Evolutionary conservation across 352 stramenopile species (phyloP), one percentile per base, ranked within the genome.

Genomic region (Phytophthora hibernalis): DNA sequence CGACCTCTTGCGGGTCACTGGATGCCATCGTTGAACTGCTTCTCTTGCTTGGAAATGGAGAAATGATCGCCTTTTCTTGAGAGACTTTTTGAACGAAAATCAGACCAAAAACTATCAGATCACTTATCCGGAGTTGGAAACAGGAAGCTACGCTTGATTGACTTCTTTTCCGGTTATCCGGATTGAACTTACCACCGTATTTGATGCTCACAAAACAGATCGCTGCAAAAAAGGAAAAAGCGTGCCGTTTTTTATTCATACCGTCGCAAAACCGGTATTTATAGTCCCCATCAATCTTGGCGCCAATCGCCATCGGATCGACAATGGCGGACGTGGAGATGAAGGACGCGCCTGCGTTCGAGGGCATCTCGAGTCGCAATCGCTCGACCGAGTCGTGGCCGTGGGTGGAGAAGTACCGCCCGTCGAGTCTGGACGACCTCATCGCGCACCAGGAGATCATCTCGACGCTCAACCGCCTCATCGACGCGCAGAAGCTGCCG

Each of bases 341-440:
- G 83, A 88, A 83, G 28, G 80, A 85, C 61, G 63, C 65, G 63
- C 79, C 79, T 11, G 70, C 61, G 64, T 96, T 96, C 53, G 85
- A 92, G 55, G 87, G 87, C 65, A 94, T 96, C 52, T 96, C 87
- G 22, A 92, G 83, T 11, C 77, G 78, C 58, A 93, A 93, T 60
- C 82, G 87, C 31, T 80, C 84, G 42, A 95, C 87, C 7, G 87
- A 95, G 64, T 92, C 86, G 48, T 95, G 96, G 81, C 94, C 97
- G 20, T 99, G 97, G 97, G 97, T 99, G 12, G 97, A 99, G 79
- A 99, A 99, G 79, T 99, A 99, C 82, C 92, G 97, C 2, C 97
- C 97, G 20, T 90, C 84, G 20, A 97, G 76, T 52, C 76, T 99
- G 11, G 79, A 97, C 67, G 97, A 99, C 68, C 76, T 99, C 11